Evolutionary conservation across 306 rosid genomes (phyloP).

Genomic region (Luffa aegyptiaca): DNA sequence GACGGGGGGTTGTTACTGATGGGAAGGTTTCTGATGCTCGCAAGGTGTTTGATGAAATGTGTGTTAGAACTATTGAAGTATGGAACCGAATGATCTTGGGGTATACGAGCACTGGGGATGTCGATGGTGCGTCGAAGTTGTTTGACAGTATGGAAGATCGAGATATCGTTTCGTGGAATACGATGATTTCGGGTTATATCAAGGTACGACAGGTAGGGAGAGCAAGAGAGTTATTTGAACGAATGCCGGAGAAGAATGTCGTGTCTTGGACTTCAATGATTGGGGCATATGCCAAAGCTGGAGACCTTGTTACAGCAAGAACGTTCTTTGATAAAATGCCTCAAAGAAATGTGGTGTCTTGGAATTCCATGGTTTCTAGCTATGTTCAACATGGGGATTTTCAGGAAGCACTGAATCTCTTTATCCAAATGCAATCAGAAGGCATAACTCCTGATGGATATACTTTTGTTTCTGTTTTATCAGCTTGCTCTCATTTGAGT

Average conservation of each 20-base stretch:
- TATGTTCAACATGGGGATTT: constrained; percentile 11
- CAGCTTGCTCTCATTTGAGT: constrained; percentile 20
- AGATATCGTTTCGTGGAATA: constrained; percentile 18
- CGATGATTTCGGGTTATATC: constrained; percentile 16
- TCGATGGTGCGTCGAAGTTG: constrained; percentile 13
- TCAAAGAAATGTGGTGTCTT: constrained; percentile 18
- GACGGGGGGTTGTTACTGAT: not conserved
- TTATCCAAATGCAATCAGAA: constrained; percentile 15
- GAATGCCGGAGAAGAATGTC: constrained; percentile 14
- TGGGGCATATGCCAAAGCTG: constrained; percentile 13
- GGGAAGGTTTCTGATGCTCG: constrained; percentile 11
- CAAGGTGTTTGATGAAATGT: constrained; percentile 16
- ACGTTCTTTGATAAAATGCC: constrained; percentile 19
- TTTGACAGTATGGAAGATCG: constrained; percentile 19
- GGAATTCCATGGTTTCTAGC: constrained; percentile 23
- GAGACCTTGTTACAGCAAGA: constrained; percentile 15
- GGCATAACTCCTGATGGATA: constrained; percentile 12
- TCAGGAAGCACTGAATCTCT: constrained; percentile 16
- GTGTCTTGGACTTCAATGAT: constrained; percentile 24
- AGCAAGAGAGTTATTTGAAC: constrained; percentile 19
- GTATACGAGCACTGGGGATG: not conserved
- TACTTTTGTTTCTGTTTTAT: constrained; percentile 21
- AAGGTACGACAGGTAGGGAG: not conserved
- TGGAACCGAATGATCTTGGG: constrained; percentile 15
- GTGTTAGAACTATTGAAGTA: not conserved